These are phyloP conservation scores for Rhizopus stolonifer DNA, from an alignment of 371 early-diverging fungal species.

Conservation along the genomic window DNA sequence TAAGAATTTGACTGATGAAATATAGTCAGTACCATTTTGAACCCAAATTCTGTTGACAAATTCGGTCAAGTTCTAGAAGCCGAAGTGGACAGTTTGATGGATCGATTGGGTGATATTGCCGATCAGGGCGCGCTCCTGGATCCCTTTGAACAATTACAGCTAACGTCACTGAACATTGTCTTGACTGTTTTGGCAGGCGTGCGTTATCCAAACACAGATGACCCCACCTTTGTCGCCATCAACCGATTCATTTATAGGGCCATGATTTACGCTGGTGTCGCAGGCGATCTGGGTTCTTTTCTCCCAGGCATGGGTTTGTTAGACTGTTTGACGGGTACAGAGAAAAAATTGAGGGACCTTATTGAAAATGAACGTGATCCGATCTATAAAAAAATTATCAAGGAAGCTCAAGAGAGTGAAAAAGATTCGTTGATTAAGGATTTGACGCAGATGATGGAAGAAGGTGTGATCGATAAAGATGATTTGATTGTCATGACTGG, in stretches of 20 bases:
- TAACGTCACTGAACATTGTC: constrained; percentile 14
- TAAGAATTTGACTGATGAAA: too few species aligned
- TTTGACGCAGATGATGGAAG: neutral
- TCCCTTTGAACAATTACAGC: constrained; percentile 1
- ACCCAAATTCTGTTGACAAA: constrained; percentile 7
- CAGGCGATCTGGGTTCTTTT: constrained; percentile 7
- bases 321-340: neutral
- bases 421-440: constrained; percentile 6
- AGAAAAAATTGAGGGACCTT: neutral
- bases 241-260: neutral
- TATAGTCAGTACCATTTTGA: constrained; percentile 4
- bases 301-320: constrained; percentile 10
- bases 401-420: constrained; percentile 6
- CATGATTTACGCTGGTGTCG: constrained; percentile 5
- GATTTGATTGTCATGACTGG: constrained; percentile 14
- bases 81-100: neutral
- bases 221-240: constrained; percentile 10
- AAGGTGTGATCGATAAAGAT: neutral
- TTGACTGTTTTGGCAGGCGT: constrained; percentile 1
- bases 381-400: constrained; percentile 1
- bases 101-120: neutral
- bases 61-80: constrained; percentile 1
- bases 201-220: constrained; percentile 4
- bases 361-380: constrained; percentile 5
- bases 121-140: neutral